Percentiles rank a stretch among this genome's conserved stretches.
These are phyloP conservation scores for Colletotrichum theobromicola DNA, from an alignment of 2,329 filamentous ascomycete species.

Conservation along the genomic window DNA sequence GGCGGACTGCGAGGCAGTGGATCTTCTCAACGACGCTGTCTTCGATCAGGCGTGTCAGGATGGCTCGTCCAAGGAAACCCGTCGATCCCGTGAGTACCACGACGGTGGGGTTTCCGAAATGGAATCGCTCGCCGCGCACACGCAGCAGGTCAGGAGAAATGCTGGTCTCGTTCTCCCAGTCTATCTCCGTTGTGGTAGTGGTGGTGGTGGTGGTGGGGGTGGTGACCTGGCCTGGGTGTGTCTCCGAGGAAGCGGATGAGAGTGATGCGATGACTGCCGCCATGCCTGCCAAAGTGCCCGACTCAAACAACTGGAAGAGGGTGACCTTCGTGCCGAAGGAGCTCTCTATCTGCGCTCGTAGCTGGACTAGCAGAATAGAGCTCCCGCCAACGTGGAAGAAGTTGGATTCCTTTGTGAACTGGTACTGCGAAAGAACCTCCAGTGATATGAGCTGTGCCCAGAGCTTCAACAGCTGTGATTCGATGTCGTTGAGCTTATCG, in stretches of 20 bases:
- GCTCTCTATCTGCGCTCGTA: slow-evolving; percentile 35
- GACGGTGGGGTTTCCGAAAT: not conserved
- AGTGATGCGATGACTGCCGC: slow-evolving; percentile 22
- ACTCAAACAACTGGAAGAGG: slow-evolving; percentile 36
- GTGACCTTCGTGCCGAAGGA: slow-evolving; percentile 29
- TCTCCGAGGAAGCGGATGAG: not conserved
- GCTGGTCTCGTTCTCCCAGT: slow-evolving; percentile 41
- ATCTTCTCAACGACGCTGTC: slow-evolving; percentile 33
- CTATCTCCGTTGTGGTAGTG: no score
- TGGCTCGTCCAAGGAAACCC: slow-evolving; percentile 40
- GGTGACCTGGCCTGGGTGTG: not conserved
- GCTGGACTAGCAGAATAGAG: slow-evolving; percentile 36
- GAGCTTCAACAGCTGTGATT: not conserved
- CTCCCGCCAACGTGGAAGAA: slow-evolving; percentile 43
- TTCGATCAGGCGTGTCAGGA: slow-evolving; percentile 36
- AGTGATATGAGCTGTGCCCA: not conserved
- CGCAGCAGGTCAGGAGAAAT: not conserved
- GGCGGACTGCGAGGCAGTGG: slow-evolving; percentile 43
- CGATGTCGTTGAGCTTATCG: not conserved
- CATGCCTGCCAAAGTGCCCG: slow-evolving; percentile 40
- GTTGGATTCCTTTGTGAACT: slow-evolving; percentile 26
- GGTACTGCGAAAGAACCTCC: not conserved
- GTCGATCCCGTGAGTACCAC: slow-evolving; percentile 39
- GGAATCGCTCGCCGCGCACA: not conserved
- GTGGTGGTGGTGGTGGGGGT: no score